Percentiles rank a stretch among this genome's conserved stretches.
phyloP scores from a whole-genome alignment of 192 early-diverging fungal genomes.

The Coemansia sp. region DNA sequence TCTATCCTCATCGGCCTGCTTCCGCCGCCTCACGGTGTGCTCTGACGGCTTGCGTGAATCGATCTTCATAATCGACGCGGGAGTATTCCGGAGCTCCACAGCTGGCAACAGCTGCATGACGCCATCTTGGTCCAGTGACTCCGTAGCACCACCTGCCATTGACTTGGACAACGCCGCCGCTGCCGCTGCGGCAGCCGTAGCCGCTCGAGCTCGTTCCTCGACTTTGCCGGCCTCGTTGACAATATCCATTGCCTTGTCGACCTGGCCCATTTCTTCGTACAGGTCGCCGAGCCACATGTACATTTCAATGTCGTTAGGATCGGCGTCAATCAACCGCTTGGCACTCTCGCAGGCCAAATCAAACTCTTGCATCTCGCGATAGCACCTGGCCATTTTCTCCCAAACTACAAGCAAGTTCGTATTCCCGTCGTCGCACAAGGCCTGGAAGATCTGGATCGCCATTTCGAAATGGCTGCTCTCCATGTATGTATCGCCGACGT shows the following conservation, averaged over 20 bases:
- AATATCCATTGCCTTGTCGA: slow-evolving; percentile 35
- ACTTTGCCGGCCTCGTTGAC: slow-evolving; percentile 39
- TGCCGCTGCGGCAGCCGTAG: background rate
- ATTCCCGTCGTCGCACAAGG: slow-evolving; percentile 5
- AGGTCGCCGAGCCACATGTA: slow-evolving; percentile 61
- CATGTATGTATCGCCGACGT: slow-evolving; percentile 31
- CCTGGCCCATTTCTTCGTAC: slow-evolving; percentile 61
- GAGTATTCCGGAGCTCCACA: background rate
- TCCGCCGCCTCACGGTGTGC: slow-evolving; percentile 12
- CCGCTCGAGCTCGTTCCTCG: background rate
- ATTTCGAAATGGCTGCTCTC: slow-evolving; percentile 16
- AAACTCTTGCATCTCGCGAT: slow-evolving; percentile 59
- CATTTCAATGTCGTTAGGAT: slow-evolving; percentile 60
- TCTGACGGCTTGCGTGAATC: slow-evolving; percentile 27
- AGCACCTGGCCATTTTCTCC: slow-evolving; percentile 61
- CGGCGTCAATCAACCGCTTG: slow-evolving; percentile 50
- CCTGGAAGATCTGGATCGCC: slow-evolving; percentile 31
- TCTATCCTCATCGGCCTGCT: slow-evolving; percentile 31
- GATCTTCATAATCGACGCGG: slow-evolving; percentile 11
- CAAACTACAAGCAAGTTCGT: slow-evolving; percentile 48
- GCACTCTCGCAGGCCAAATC: slow-evolving; percentile 57
- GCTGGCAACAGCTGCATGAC: background rate
- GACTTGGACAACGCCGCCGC: background rate
- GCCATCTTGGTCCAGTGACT: background rate
- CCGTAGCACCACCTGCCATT: background rate